Base-by-base conservation (phyloP, 441 rosid genomes). In the Gossypium davidsonii region DNA sequence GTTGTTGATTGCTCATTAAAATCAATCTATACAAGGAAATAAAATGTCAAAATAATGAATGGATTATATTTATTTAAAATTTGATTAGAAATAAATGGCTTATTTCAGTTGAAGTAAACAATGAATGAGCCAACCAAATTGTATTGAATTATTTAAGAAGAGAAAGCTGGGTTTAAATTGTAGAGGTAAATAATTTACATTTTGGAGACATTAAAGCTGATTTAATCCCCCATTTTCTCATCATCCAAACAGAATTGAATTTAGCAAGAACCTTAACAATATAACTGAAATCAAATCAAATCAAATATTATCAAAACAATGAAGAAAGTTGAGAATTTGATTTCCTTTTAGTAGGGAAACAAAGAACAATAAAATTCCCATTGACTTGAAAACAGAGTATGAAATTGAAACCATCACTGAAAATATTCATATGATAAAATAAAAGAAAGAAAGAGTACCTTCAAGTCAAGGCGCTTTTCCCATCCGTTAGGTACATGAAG, bases 391-490 rank as follows among this genome's bases (percentile, higher is more conserved):
- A 34, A 34, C 8, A 34, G 39, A 34, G 39, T 34, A 34, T 6
- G 23, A 77, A 17, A 66, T 26, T 5, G 21, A 77, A 49, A 23
- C 37, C 1, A 23, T 46, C 4, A 46, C 5, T 66, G 6, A 17
- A 65, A 46, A 44, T 12, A 25, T n/a, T 42, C 72, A 7, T 42
- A 2, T 0, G 5, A 10, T 2, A 3, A 10, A 8, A 4, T 28
- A 4, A 17, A 20, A 52, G 11, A 39, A 8, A 52, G 3, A 15
- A 0, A 0, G 55, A 61, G 12, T 79, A 92, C 97, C 93, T 90
- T 90, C 73, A 92, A 78, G 70, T 94, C 97, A n/a, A 94, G 86
- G 21, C 91, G 90, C 74, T 92, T 94, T 74, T 94, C 97, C 90
- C 92, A 94, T 31, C 98, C 98, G 17, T 31, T 56, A 7, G 98